Evolutionary conservation across 768 basidiomycete species (phyloP).

Genomic region (Mycena vulgaris): DNA sequence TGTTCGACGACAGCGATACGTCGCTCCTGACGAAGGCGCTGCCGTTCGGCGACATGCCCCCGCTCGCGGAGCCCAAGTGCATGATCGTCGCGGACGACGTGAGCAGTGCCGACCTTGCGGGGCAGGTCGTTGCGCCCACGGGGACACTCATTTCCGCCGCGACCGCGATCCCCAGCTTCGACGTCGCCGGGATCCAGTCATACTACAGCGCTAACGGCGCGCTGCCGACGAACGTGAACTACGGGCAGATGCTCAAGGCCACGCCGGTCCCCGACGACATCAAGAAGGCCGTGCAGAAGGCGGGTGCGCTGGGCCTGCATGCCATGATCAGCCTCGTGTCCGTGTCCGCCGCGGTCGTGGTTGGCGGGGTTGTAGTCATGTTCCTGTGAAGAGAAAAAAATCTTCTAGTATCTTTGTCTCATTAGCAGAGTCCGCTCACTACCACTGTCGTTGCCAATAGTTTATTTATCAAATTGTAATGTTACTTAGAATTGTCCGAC

Average conservation of each 20-base stretch:
- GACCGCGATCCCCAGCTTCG: conserved; percentile 24
- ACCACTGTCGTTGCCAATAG: background rate
- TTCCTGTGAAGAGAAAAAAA: no score
- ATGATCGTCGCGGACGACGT: conserved; percentile 24
- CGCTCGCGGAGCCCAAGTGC: conserved; percentile 14
- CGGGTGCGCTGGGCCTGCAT: background rate
- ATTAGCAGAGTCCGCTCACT: no score
- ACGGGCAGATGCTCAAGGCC: conserved; percentile 29
- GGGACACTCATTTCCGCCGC: conserved; percentile 21
- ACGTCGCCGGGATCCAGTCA: conserved; percentile 21
- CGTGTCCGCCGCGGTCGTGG: no score
- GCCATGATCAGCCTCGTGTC: no score
- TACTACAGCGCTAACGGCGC: conserved; percentile 21
- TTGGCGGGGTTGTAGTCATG: no score
- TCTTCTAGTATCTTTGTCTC: no score
- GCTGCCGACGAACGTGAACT: conserved; percentile 32
- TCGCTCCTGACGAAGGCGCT: background rate
- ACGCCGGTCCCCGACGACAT: conserved; percentile 26
- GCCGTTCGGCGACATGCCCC: conserved; percentile 15
- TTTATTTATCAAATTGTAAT: background rate
- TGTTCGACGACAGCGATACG: background rate
- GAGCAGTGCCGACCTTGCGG: background rate
- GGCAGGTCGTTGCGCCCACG: conserved; percentile 10
- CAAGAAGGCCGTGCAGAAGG: conserved; percentile 3
- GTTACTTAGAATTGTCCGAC: no score